These are phyloP conservation scores for Phytophthora fragariaefolia DNA, from an alignment of 352 stramenopile genomes.

Conservation along the genomic window DNA sequence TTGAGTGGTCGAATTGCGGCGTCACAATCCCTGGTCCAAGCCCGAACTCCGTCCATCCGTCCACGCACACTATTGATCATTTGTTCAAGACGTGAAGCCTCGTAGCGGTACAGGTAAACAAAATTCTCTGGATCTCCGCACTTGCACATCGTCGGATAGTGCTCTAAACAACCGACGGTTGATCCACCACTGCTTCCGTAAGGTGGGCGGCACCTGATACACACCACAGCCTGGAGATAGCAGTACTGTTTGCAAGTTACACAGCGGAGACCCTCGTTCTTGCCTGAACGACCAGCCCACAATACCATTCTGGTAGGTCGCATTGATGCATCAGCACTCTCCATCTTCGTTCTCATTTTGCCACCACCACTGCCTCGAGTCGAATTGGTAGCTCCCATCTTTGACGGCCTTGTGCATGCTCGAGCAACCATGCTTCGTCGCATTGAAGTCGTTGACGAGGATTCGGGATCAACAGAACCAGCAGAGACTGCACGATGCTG, in stretches of 20 bases:
- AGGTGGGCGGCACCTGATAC: conserved; percentile 67
- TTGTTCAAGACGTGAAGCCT: conserved; percentile 44
- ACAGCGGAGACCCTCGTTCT: conserved; percentile 77
- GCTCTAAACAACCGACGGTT: conserved; percentile 74
- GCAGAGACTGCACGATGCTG: conserved; percentile 17
- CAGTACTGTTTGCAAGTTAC: conserved; percentile 86
- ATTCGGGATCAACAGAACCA: conserved; percentile 13
- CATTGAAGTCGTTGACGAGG: conserved; percentile 33
- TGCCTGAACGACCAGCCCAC: conserved; percentile 83
- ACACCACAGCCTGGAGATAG: conserved; percentile 85
- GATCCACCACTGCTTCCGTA: conserved; percentile 32
- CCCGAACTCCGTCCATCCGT: conserved; percentile 44
- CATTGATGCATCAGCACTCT: conserved; percentile 29
- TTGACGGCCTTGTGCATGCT: conserved; percentile 30
- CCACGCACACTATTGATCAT: conserved; percentile 42
- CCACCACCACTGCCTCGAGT: conserved; percentile 32
- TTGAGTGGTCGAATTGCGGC: conserved; percentile 24
- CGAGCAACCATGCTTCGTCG: conserved; percentile 45
- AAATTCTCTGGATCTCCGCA: conserved; percentile 65
- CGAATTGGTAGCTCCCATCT: conserved; percentile 11
- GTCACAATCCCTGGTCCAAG: conserved; percentile 52
- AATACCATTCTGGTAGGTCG: conserved; percentile 77
- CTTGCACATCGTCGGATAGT: conserved; percentile 83
- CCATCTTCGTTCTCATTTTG: conserved; percentile 37
- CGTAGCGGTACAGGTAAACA: conserved; percentile 66